Evolutionary conservation across 305 asterid species (phyloP), one percentile per base, ranked within the genome.

Genomic region (Fraxinus paxiana): DNA sequence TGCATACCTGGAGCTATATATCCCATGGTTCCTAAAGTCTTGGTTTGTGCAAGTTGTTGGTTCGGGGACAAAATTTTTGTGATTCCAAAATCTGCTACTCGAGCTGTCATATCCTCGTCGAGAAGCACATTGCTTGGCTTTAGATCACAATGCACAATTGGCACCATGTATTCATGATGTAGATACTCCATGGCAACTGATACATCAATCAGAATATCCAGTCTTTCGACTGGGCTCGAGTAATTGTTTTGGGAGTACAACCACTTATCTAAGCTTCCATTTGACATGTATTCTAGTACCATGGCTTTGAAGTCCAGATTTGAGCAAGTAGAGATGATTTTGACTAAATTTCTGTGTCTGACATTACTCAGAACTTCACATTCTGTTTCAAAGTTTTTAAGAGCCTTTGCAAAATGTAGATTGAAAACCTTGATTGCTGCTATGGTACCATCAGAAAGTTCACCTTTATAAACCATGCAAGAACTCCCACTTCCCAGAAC

Each of bases 1-100:
- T 67, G 17, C 78, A 65, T 77, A 82, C 91, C 91, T 84, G 88
- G 91, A 74, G 91, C 88, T 22, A 88, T 86, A 65, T 88, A 88
- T 8, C 89, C 89, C 5, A 86, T 78, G 28, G 91, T 88, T 77
- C 89, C 91, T 59, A 88, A 73, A 37, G 89, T 86, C 35, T 34
- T 81, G 30, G 89, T 86, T 43, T 30, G 82, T 34, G 79, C 61
- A 0, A 51, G 20, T 10, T 69, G 61, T 80, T 82, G 81, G 26
- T 81, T 87, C 24, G 75, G 73, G 34, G 63, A 83, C 71, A 88
- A 77, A 61, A 86, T 56, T 77, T 84, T 86, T 33, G 91, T 78
- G 38, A 88, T 86, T 17, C 91, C 87, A 67, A 86, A 86, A 79
- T 88, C 91, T 33, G 87, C 84, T 0, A 88, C 85, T 76, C 69